Conservation (phyloP, 495 filamentous ascomycete genomes). For the Bacidia rubella region DNA sequence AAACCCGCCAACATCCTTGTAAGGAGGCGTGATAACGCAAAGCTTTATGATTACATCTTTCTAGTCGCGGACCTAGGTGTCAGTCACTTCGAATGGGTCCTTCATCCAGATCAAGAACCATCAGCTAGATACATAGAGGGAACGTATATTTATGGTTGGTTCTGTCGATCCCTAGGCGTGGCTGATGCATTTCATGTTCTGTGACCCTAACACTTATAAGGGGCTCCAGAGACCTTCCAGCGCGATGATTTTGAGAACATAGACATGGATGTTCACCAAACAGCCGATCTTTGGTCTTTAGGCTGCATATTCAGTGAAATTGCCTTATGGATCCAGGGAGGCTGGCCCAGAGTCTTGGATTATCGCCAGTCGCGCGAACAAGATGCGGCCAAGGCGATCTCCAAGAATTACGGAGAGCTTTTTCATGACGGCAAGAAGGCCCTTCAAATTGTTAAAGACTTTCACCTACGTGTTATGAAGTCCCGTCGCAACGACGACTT, state of each 20-base stretch:
- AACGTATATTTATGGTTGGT: constrained; percentile 22
- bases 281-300: constrained; percentile 32
- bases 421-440: constrained; percentile 30
- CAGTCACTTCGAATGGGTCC: constrained; percentile 20
- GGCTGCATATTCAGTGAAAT: constrained; percentile 33
- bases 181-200: constrained; percentile 1
- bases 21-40: constrained; percentile 14
- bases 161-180: neutral
- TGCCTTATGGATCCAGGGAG: constrained; percentile 27
- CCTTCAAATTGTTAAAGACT: constrained; percentile 20
- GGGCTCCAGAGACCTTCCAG: constrained; percentile 25
- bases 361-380: constrained; percentile 23
- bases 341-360: constrained; percentile 18
- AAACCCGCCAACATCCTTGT: constrained; percentile 30
- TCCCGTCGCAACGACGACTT: neutral
- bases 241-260: constrained; percentile 10
- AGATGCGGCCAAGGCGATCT: constrained; percentile 15
- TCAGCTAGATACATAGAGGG: constrained; percentile 22
- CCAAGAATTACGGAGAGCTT: constrained; percentile 22
- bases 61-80: constrained; percentile 29
- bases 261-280: constrained; percentile 9
- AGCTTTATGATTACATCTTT: constrained; percentile 23
- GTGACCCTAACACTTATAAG: constrained; percentile 15
- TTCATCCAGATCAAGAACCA: constrained; percentile 6
- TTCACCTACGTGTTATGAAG: constrained; percentile 16